phyloP scores from a whole-genome alignment of 139 green algal genomes.

The Volvox africanus region DNA sequence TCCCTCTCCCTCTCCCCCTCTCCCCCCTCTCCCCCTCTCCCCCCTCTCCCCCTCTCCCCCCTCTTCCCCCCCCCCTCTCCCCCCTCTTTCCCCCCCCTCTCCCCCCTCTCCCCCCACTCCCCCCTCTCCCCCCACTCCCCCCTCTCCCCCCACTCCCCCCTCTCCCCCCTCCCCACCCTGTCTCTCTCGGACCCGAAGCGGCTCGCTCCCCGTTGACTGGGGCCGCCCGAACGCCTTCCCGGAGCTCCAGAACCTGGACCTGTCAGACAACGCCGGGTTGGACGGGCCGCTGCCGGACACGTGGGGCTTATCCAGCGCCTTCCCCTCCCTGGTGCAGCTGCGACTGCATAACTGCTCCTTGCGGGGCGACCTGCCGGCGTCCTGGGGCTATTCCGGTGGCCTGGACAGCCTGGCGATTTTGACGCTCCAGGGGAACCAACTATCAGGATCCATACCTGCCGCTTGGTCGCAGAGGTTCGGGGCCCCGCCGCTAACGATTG shows the following conservation, averaged over 20 bases:
- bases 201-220: constrained; percentile 51
- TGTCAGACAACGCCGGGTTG: constrained; percentile 25
- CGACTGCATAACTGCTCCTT: constrained; percentile 8
- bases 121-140: background rate
- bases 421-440: constrained; percentile 34
- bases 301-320: constrained; percentile 26
- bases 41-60: too few species aligned
- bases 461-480: constrained; percentile 34
- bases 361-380: background rate
- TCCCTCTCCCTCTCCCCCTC: too few species aligned
- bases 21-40: too few species aligned
- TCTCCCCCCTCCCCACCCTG: background rate
- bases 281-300: constrained; percentile 19
- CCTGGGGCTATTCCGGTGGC: constrained; percentile 11
- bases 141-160: background rate
- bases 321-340: constrained; percentile 31
- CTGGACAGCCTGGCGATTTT: constrained; percentile 8
- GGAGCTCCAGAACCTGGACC: constrained; percentile 39
- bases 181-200: background rate
- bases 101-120: background rate
- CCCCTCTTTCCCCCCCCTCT: too few species aligned
- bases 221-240: constrained; percentile 46
- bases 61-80: too few species aligned
- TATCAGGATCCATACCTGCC: constrained; percentile 11
- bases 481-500: background rate